Evolutionary conservation across 2,329 filamentous ascomycete species (phyloP).

Genomic region (Nemania sp.): DNA sequence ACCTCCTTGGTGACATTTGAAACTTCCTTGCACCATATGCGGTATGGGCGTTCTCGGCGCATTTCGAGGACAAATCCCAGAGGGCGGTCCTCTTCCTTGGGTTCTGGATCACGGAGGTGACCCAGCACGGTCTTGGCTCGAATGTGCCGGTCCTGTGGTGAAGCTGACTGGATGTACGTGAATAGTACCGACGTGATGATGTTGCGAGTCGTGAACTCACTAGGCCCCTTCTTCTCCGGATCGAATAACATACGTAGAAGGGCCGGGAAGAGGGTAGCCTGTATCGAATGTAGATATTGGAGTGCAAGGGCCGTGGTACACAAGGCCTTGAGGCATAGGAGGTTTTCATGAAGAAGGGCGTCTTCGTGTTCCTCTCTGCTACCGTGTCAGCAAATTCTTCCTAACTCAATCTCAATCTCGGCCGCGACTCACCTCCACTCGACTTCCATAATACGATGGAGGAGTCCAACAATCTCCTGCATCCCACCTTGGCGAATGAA

Average conservation of each 20-base stretch:
- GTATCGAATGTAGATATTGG: slow-evolving; percentile 78
- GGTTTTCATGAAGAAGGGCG: slow-evolving; percentile 84
- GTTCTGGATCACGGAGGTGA: slow-evolving; percentile 80
- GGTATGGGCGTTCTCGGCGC: slow-evolving; percentile 83
- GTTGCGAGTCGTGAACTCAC: slow-evolving; percentile 91
- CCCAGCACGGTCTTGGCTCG: slow-evolving; percentile 75
- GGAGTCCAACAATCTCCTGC: slow-evolving; percentile 82
- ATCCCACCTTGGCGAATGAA: slow-evolving; percentile 91
- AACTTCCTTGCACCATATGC: slow-evolving; percentile 91
- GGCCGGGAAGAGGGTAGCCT: slow-evolving; percentile 80
- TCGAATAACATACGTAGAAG: slow-evolving; percentile 90
- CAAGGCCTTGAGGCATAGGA: slow-evolving; percentile 91
- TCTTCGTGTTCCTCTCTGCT: slow-evolving; percentile 92
- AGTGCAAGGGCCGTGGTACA: slow-evolving; percentile 89
- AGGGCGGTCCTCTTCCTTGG: slow-evolving; percentile 74
- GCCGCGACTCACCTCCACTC: slow-evolving; percentile 79
- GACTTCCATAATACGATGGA: slow-evolving; percentile 91
- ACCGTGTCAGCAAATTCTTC: slow-evolving; percentile 34
- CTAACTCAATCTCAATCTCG: not conserved
- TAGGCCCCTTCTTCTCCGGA: slow-evolving; percentile 96
- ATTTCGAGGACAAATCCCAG: slow-evolving; percentile 89
- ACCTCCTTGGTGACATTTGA: slow-evolving; percentile 95
- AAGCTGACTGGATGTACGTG: slow-evolving; percentile 77
- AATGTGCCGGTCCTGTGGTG: slow-evolving; percentile 63
- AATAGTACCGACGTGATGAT: slow-evolving; percentile 90